Evolutionary conservation across 2,329 filamentous ascomycete species (phyloP), one percentile per base, ranked within the genome.

Genomic region (Fusarium proliferatum): DNA sequence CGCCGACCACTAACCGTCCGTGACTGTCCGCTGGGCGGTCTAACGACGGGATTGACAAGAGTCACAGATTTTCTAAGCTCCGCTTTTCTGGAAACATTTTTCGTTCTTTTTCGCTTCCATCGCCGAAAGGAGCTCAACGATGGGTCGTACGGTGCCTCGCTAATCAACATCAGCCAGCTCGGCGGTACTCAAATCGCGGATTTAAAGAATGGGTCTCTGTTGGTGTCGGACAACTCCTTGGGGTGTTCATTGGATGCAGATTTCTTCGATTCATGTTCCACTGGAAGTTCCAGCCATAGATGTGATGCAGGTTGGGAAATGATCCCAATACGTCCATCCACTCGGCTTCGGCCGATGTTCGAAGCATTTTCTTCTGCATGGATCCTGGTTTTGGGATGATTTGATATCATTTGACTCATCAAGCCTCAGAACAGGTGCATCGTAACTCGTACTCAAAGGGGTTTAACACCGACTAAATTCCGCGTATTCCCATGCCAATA

Each of bases 41-140:
- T 45, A 69, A 66, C 49, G 53, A 46, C 67, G 71, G 71, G 64
- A 63, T 74, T 72, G 62, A 46, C 23, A 64, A 64, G 71, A 72
- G 71, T 74, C 67, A 74, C 26, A 53, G 34, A 28, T 72, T 67
- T 64, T 73, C 42, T 33, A 45, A 67, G 52, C 64, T 67, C 64
- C 64, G 64, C 64, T 64, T 64, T 61, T 66, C 39, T 51, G 52
- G 61, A 43, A 65, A 60, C 48, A 57, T 62, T 72, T 73, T 73
- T 74, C 64, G 55, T 69, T 72, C 57, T 72, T 62, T 74, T 59
- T 56, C 57, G 67, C 48, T 69, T 74, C 71, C 45, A 62, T 72
- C 56, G n/a, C 58, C 52, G 30, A 74, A 64, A 61, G 15, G 30
- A 56, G 58, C 42, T 73, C 64, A 55, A 61, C 60, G 69, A 51